Conservation (phyloP, 768 basidiomycete genomes). For the Sarcodon sp. region DNA sequence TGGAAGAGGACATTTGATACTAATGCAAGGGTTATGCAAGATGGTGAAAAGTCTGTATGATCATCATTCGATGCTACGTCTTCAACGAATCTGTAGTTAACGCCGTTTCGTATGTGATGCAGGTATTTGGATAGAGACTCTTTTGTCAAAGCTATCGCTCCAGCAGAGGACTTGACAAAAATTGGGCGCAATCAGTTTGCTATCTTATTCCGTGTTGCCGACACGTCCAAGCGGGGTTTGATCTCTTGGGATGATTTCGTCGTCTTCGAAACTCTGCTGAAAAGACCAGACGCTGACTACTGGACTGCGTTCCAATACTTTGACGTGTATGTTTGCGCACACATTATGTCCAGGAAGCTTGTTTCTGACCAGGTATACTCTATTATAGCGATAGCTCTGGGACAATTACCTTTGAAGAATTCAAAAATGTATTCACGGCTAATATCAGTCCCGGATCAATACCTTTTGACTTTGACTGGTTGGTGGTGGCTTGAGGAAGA, state of each 20-base stretch:
- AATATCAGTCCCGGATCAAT: constrained; percentile 71
- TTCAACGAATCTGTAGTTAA: neutral
- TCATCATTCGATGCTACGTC: neutral
- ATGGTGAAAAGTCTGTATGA: constrained; percentile 68
- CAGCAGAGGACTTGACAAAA: constrained; percentile 70
- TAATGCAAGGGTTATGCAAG: constrained; percentile 58
- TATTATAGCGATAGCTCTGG: constrained; percentile 74
- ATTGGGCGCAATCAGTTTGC: constrained; percentile 84
- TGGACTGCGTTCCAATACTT: constrained; percentile 96
- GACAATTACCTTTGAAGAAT: constrained; percentile 85
- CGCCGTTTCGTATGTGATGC: constrained; percentile 3
- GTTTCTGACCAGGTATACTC: constrained; percentile 3
- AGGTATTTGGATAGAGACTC: constrained; percentile 81
- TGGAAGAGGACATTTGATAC: constrained; percentile 85
- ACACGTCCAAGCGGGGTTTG: constrained; percentile 59
- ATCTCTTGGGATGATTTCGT: constrained; percentile 94
- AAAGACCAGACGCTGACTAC: constrained; percentile 93
- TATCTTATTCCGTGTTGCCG: constrained; percentile 84
- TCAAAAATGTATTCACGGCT: constrained; percentile 82
- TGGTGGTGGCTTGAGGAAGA: constrained; percentile 10
- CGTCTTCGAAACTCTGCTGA: constrained; percentile 86
- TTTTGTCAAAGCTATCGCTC: constrained; percentile 94
- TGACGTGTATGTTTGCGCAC: constrained; percentile 57
- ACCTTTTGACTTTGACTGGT: constrained; percentile 95
- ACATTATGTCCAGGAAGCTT: neutral